Evolutionary conservation across 306 rosid genomes (phyloP).

Genomic region (Castanospermum australe): DNA sequence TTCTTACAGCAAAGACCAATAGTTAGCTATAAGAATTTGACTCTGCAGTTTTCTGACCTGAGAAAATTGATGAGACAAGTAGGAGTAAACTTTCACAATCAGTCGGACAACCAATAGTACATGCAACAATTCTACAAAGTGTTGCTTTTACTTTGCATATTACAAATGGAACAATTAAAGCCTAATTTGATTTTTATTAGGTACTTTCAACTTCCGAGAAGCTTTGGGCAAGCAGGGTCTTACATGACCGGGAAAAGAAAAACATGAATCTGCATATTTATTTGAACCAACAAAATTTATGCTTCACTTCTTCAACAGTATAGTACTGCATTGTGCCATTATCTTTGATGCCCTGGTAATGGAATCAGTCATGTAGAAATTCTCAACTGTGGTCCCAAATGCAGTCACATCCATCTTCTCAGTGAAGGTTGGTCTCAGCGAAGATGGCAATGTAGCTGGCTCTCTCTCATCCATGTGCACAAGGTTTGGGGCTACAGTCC

Average conservation of each 20-base stretch:
- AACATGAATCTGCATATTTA: conserved; percentile 21
- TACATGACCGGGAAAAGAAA: conserved; percentile 30
- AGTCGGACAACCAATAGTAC: conserved; percentile 29
- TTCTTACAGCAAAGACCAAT: background rate
- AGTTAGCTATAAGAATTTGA: background rate
- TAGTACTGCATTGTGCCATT: conserved; percentile 98
- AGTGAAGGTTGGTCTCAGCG: conserved; percentile 59
- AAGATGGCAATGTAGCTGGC: conserved; percentile 69
- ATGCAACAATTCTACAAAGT: conserved; percentile 30
- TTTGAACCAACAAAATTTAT: conserved; percentile 33
- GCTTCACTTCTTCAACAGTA: conserved; percentile 73
- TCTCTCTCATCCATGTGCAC: conserved; percentile 74
- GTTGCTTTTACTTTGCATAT: conserved; percentile 46
- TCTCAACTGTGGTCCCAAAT: conserved; percentile 64
- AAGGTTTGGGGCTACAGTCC: conserved; percentile 87
- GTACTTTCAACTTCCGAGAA: conserved; percentile 55
- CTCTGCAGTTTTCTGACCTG: background rate
- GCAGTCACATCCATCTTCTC: conserved; percentile 51
- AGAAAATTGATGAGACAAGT: background rate
- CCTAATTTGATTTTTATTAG: conserved; percentile 46
- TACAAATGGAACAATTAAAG: conserved; percentile 32
- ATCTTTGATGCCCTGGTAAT: conserved; percentile 98
- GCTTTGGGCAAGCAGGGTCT: conserved; percentile 35
- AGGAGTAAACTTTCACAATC: conserved; percentile 16
- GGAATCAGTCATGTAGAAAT: conserved; percentile 97